phyloP scores from a whole-genome alignment of 768 basidiomycete genomes.

The Agaricus bisporus region DNA sequence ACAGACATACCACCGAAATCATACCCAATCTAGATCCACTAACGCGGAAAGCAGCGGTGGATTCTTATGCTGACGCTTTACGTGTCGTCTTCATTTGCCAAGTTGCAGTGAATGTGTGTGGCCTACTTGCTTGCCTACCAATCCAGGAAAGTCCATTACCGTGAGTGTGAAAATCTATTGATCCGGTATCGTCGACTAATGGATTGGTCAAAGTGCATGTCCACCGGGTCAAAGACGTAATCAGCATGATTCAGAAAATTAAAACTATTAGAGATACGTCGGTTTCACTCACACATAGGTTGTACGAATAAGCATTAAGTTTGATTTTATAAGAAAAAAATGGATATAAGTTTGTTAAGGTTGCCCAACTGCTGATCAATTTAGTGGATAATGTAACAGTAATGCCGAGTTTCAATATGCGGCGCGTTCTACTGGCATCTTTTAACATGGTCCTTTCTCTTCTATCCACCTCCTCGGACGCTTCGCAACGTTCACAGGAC shows the following conservation, averaged over 20 bases:
- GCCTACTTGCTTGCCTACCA: constrained; percentile 63
- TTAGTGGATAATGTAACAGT: background rate
- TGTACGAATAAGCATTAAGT: constrained; percentile 19
- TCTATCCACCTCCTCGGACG: constrained; percentile 78
- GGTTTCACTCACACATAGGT: constrained; percentile 14
- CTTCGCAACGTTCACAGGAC: constrained; percentile 49
- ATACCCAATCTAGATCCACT: constrained; percentile 60
- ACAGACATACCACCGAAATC: constrained; percentile 63
- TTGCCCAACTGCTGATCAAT: too few relatives aligned
- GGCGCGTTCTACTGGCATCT: constrained; percentile 1
- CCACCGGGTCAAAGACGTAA: constrained; percentile 57
- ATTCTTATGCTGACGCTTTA: constrained; percentile 75
- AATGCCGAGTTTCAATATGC: background rate
- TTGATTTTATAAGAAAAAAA: too few relatives aligned
- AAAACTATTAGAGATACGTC: constrained; percentile 19
- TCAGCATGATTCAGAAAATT: constrained; percentile 35
- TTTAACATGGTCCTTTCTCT: constrained; percentile 45
- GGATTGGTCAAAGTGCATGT: constrained; percentile 39
- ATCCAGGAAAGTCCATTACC: constrained; percentile 72
- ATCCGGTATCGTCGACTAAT: background rate
- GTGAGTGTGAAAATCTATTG: constrained; percentile 24
- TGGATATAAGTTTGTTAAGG: too few relatives aligned
- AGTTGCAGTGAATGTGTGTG: constrained; percentile 56
- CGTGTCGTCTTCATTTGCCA: constrained; percentile 82
- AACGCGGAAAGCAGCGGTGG: constrained; percentile 55